These are phyloP conservation scores for Peronospora farinosa DNA, from an alignment of 352 stramenopile genomes.

Conservation along the genomic window DNA sequence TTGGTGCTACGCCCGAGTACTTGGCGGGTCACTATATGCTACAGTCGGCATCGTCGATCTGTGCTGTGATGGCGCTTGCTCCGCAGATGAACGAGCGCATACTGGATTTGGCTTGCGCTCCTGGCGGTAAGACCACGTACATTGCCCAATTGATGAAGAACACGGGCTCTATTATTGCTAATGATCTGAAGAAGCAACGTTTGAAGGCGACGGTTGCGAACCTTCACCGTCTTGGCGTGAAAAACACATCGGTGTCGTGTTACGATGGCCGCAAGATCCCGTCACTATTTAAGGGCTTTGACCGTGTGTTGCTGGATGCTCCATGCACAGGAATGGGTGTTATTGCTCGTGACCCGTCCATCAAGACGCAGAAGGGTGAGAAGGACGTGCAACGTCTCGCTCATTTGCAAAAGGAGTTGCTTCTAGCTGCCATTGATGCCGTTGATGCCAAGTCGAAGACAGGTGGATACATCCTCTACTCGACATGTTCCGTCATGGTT, in stretches of 20 bases:
- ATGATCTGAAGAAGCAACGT: constrained; percentile 97
- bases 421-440: constrained; percentile 97
- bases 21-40: constrained; percentile 99
- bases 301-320: constrained; percentile 97
- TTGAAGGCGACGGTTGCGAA: constrained; percentile 98
- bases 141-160: constrained; percentile 99
- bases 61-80: constrained; percentile 95
- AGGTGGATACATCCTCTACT: constrained; percentile 98
- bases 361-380: constrained; percentile 97
- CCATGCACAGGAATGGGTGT: constrained; percentile 97
- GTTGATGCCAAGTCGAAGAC: constrained; percentile 95
- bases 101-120: constrained; percentile 97
- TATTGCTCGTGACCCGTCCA: constrained; percentile 96
- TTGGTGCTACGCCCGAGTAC: constrained; percentile 99
- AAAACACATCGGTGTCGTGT: constrained; percentile 96
- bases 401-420: constrained; percentile 98
- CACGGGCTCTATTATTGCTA: constrained; percentile 96
- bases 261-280: constrained; percentile 94
- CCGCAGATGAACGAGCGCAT: constrained; percentile 95
- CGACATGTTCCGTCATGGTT: constrained; percentile 94
- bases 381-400: constrained; percentile 87
- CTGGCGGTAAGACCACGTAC: constrained; percentile 99
- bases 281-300: constrained; percentile 93
- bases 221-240: constrained; percentile 96
- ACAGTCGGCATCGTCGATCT: constrained; percentile 97